A percentile compares a stretch with the other conserved stretches of the same genome.
Conservation (phyloP, 1,284 basidiomycete genomes). For the Salmacisia buchloeana region DNA sequence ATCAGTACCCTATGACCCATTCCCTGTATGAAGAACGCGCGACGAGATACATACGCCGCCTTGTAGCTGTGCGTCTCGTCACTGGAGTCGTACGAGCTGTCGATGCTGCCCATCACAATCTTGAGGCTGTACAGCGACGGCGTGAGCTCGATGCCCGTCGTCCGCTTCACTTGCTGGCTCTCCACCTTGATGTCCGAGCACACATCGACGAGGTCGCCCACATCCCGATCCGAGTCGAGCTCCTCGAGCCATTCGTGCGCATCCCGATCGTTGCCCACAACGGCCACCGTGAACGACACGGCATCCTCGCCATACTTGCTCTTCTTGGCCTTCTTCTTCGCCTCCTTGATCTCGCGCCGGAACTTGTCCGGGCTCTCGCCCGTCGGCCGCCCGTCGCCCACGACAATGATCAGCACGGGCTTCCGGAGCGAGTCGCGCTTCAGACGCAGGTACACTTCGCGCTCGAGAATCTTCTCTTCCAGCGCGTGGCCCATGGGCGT, state of each 20-base stretch:
- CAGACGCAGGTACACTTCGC: conserved; percentile 21
- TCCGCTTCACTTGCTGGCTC: conserved; percentile 24
- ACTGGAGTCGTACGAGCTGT: conserved; percentile 32
- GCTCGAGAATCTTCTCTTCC: conserved; percentile 26
- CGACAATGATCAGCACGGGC: conserved; percentile 30
- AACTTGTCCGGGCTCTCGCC: conserved; percentile 33
- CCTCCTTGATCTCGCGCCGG: conserved; percentile 25
- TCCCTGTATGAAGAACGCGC: not conserved
- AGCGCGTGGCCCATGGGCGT: conserved; percentile 35
- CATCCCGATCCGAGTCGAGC: conserved; percentile 33
- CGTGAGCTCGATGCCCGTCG: conserved; percentile 33
- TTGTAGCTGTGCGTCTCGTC: conserved; percentile 22
- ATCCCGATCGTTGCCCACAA: conserved; percentile 39
- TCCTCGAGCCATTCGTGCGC: conserved; percentile 40
- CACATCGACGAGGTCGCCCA: conserved; percentile 39
- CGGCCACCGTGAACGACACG: conserved; percentile 32
- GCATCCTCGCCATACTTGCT: conserved; percentile 35
- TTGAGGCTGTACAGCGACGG: conserved; percentile 37
- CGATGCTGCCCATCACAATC: conserved; percentile 35
- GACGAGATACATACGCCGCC: not conserved
- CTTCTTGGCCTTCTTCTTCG: conserved; percentile 19
- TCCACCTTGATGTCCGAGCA: conserved; percentile 34
- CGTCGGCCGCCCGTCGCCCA: conserved; percentile 38
- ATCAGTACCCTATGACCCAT: not conserved
- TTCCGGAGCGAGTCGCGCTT: conserved; percentile 21